Evolutionary conservation across 306 rosid species (phyloP).

Genomic region (Sechiopsis laciniata): DNA sequence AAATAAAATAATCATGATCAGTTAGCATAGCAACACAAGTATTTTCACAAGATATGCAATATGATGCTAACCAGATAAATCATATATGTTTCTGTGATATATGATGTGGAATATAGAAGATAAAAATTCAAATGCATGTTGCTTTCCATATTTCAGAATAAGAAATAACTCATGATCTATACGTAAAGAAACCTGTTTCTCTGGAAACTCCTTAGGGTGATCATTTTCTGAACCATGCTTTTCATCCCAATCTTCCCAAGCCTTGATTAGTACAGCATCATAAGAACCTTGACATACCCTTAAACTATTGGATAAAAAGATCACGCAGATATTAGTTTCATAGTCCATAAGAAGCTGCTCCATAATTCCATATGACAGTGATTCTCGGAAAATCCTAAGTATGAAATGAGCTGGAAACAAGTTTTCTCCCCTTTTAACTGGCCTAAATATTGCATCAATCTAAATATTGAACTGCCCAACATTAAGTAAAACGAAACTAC

Average conservation of each 20-base stretch:
- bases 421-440: not conserved
- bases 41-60: constrained; percentile 13
- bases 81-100: not conserved
- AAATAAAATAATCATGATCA: not conserved
- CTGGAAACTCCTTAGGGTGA: constrained; percentile 75
- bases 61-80: not conserved
- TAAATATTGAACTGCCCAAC: constrained; percentile 8
- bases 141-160: not conserved
- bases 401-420: constrained; percentile 2
- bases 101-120: not conserved
- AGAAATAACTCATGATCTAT: not conserved
- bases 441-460: constrained; percentile 7
- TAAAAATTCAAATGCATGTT: not conserved
- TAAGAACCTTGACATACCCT: constrained; percentile 78
- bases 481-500: not conserved
- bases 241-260: constrained; percentile 87
- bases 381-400: not conserved
- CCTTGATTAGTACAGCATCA: constrained; percentile 51
- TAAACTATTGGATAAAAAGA: constrained; percentile 43
- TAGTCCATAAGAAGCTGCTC: not conserved
- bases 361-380: not conserved
- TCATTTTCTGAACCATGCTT: constrained; percentile 67
- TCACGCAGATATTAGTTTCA: constrained; percentile 5
- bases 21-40: not conserved
- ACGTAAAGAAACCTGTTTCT: constrained; percentile 59